A percentile compares a stretch with the other conserved stretches of the same genome.
These are phyloP conservation scores for Grosmannia serpens DNA, from an alignment of 2,329 filamentous ascomycete genomes.

Conservation along the genomic window DNA sequence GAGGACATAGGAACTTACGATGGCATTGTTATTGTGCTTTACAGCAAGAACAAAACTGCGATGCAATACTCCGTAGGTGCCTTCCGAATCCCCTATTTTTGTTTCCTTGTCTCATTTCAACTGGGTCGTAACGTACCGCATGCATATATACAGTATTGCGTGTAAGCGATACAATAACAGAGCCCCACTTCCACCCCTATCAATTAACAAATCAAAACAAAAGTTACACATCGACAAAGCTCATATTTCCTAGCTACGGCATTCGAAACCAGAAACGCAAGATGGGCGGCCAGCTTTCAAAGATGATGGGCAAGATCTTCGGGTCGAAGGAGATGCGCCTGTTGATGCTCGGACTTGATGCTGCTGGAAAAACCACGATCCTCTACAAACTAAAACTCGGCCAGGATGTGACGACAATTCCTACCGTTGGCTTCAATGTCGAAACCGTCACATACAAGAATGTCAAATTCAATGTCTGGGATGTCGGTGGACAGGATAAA, in stretches of 20 bases:
- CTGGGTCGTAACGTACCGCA: background rate
- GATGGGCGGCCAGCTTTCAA: slow-evolving; percentile 90
- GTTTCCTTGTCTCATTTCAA: background rate
- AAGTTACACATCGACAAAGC: background rate
- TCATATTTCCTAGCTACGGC: background rate
- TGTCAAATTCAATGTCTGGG: slow-evolving; percentile 99
- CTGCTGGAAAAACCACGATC: slow-evolving; percentile 97
- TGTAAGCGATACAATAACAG: background rate
- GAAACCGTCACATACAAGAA: slow-evolving; percentile 99
- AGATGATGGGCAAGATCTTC: slow-evolving; percentile 98
- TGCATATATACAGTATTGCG: background rate
- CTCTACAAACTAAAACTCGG: slow-evolving; percentile 98
- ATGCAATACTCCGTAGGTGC: background rate
- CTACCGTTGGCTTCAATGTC: slow-evolving; percentile 98
- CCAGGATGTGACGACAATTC: slow-evolving; percentile 96
- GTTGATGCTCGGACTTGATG: slow-evolving; percentile 94
- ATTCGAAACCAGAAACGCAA: slow-evolving; percentile 20
- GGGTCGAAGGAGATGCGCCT: slow-evolving; percentile 98
- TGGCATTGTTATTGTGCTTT: background rate
- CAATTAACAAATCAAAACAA: slow-evolving; percentile 2
- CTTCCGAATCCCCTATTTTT: background rate
- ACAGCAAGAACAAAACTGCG: background rate
- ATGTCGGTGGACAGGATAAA: slow-evolving; percentile 98
- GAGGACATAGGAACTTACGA: background rate
- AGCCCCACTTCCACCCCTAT: slow-evolving; percentile 1